A percentile compares a stretch with the other conserved stretches of the same genome.
Conservation (phyloP, 805 yeast species). For the Spathaspora hagerdaliae region DNA sequence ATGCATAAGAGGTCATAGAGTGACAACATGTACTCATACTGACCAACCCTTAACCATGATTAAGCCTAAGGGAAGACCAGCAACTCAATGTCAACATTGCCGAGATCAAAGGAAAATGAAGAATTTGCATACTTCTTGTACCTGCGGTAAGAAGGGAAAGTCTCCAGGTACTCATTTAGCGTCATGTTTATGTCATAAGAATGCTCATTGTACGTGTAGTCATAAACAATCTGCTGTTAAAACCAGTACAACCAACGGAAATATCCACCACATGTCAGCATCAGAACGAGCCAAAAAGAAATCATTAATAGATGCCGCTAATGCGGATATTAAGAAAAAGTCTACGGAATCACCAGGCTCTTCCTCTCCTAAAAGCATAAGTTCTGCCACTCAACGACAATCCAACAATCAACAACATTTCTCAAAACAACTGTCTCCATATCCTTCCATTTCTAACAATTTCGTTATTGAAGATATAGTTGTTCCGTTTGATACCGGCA, state of each 20-base stretch:
- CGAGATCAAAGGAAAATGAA: conserved; percentile 67
- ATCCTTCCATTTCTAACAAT: conserved; percentile 6
- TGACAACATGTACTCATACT: conserved; percentile 87
- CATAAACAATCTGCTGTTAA: conserved; percentile 13
- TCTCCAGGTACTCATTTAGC: conserved; percentile 33
- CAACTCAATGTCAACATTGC: conserved; percentile 87
- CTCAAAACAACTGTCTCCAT: background rate
- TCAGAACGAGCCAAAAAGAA: conserved; percentile 12
- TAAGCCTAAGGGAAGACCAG: conserved; percentile 95
- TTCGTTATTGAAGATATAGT: conserved; percentile 28
- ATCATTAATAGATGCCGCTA: conserved; percentile 10
- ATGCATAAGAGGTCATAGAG: conserved; percentile 95
- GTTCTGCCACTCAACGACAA: background rate
- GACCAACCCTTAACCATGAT: conserved; percentile 90
- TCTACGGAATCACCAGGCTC: background rate
- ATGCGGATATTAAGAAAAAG: conserved; percentile 8
- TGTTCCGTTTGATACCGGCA: conserved; percentile 25
- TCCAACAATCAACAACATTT: background rate
- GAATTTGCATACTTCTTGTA: conserved; percentile 65
- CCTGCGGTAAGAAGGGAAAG: conserved; percentile 58
- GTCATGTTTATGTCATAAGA: conserved; percentile 36
- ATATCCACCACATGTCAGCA: conserved; percentile 12
- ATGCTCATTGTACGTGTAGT: conserved; percentile 39
- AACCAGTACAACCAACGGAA: conserved; percentile 4
- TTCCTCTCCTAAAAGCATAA: conserved; percentile 1